These are phyloP conservation scores for Zea luxurians DNA, from an alignment of 176 grass and related monocot species.

Conservation along the genomic window DNA sequence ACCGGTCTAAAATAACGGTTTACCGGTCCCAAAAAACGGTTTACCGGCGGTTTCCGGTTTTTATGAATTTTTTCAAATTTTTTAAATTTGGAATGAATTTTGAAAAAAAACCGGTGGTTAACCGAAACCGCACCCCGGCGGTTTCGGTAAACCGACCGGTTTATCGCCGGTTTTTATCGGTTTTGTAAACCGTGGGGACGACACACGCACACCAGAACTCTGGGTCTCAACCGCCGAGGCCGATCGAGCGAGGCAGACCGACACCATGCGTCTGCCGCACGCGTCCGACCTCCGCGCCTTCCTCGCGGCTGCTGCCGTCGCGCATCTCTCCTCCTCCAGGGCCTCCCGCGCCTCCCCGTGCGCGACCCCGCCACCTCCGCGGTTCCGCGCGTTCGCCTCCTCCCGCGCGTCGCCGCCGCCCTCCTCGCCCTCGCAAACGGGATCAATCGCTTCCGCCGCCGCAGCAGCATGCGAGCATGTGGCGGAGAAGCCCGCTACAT, in stretches of 20 bases:
- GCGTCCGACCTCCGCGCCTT: constrained; percentile 54
- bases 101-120: too few species aligned
- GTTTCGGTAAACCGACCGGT: too few species aligned
- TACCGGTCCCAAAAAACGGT: too few species aligned
- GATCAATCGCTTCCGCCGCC: constrained; percentile 3
- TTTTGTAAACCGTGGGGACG: too few species aligned
- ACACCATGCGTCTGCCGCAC: constrained; percentile 54
- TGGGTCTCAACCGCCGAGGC: constrained; percentile 31
- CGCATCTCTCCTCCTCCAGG: constrained; percentile 33
- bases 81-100: too few species aligned
- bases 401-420: constrained; percentile 30
- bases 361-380: constrained; percentile 13
- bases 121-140: too few species aligned
- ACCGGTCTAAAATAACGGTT: too few species aligned
- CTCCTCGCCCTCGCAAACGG: constrained; percentile 2
- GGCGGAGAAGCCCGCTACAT: constrained; percentile 60
- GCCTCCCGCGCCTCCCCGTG: constrained; percentile 14
- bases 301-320: constrained; percentile 58
- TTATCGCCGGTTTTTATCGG: too few species aligned
- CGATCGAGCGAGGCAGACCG: background rate
- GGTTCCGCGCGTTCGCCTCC: constrained; percentile 42
- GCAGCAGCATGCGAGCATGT: constrained; percentile 24
- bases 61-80: too few species aligned
- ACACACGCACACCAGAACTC: constrained; percentile 9
- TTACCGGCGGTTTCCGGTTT: too few species aligned